Evolutionary conservation across 1,284 basidiomycete genomes (phyloP).

Genomic region (Cryptococcus floricola): DNA sequence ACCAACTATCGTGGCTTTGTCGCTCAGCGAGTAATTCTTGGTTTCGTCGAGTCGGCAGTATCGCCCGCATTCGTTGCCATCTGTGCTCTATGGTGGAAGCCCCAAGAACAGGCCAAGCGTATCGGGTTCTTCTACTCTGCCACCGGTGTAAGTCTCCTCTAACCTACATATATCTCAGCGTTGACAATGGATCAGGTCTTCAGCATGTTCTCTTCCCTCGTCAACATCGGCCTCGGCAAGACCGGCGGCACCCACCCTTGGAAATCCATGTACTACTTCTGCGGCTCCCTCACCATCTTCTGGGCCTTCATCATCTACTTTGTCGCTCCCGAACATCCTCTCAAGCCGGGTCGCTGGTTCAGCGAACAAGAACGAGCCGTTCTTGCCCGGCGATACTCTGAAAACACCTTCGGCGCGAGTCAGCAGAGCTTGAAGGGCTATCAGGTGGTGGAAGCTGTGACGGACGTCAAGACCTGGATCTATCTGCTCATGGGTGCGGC

Average conservation of each 20-base stretch:
- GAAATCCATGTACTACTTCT: constrained; percentile 55
- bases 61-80: constrained; percentile 54
- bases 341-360: constrained; percentile 45
- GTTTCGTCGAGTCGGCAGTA: constrained; percentile 50
- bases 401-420: constrained; percentile 40
- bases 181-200: constrained; percentile 23
- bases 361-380: constrained; percentile 42
- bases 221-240: constrained; percentile 54
- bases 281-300: constrained; percentile 51
- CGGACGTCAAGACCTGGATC: constrained; percentile 52
- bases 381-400: constrained; percentile 43
- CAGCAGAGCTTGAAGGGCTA: constrained; percentile 39
- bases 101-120: constrained; percentile 44
- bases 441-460: constrained; percentile 50
- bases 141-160: constrained; percentile 45
- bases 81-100: constrained; percentile 54
- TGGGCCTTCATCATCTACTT: constrained; percentile 50
- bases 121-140: constrained; percentile 54
- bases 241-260: constrained; percentile 47
- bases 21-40: constrained; percentile 53
- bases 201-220: constrained; percentile 49
- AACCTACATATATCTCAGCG: not conserved
- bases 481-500: constrained; percentile 49
- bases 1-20: constrained; percentile 48
- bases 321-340: constrained; percentile 51